Percentiles rank a stretch among this genome's conserved stretches.
phyloP scores from a whole-genome alignment of 768 basidiomycete species.

The Sarcomyxa edulis region DNA sequence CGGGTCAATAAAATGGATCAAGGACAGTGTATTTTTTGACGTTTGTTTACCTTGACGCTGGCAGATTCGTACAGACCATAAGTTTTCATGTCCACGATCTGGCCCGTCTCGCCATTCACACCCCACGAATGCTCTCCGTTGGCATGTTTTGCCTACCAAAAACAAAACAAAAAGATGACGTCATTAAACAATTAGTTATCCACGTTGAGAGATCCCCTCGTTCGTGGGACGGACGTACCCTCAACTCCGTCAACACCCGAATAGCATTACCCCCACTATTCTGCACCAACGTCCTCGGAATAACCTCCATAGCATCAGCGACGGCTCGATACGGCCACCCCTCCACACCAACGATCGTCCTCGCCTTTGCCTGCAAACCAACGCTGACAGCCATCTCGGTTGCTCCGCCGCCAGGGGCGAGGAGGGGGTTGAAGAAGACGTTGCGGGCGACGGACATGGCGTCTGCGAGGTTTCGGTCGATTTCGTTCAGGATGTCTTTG shows the following conservation, averaged over 20 bases:
- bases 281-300: constrained; percentile 91
- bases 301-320: constrained; percentile 95
- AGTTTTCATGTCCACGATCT: constrained; percentile 91
- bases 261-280: constrained; percentile 96
- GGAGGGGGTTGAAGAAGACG: constrained; percentile 89
- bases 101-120: constrained; percentile 93
- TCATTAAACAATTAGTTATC: constrained; percentile 4
- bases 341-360: constrained; percentile 81
- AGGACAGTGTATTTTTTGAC: no score
- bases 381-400: constrained; percentile 98
- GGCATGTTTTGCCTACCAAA: constrained; percentile 83
- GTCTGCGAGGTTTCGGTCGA: constrained; percentile 95
- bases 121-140: constrained; percentile 90
- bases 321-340: constrained; percentile 90
- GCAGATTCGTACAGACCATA: constrained; percentile 95
- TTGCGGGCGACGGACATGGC: constrained; percentile 98
- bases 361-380: constrained; percentile 74
- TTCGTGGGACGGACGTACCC: constrained; percentile 59
- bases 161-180: constrained; percentile 5
- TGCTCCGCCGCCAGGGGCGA: constrained; percentile 95
- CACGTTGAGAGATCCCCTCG: no score
- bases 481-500: constrained; percentile 97
- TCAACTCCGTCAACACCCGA: constrained; percentile 84
- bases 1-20: neutral
- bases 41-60: constrained; percentile 86